Base-by-base conservation (phyloP, 176 grass and related monocot species). In the Olyra latifolia region DNA sequence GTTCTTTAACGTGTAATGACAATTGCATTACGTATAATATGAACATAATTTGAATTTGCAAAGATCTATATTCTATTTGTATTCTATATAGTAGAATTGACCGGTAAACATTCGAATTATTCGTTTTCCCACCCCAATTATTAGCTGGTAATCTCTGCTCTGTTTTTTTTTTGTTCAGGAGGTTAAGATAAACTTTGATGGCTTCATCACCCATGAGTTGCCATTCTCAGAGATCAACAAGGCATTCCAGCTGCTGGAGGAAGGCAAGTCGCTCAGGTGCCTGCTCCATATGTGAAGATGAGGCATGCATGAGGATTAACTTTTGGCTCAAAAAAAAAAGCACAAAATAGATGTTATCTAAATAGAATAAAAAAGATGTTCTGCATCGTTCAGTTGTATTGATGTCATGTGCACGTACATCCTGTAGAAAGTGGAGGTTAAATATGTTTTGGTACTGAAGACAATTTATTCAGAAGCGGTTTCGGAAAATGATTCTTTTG, bases 191-290 rank as follows among this genome's bases (percentile, higher is more conserved):
- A 98, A 95, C 69, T 83, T 98, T 0, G 90, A 91, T 84, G 95
- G 88, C 0, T 98, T 98, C 76, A 91, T 95, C 63, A 98, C 92
- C 6, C 95, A 98, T 7, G 87, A 93, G 80, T 79, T 98, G 85
- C 90, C 88, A 14, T 98, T 98, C 79, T 80, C 83, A 8, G 88
- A 98, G 61, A 98, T 98, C 39, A 89, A 91, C 44, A 66, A 93
- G 30, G 95, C 92, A 5, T 88, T 98, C 66, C 55, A 86, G 30
- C 29, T 98, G 60, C 78, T 98, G 17, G 63, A 87, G 72, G 88
- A 93, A 76, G 95, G 92, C 55, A 89, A 88, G 47, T 91, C 92
- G 2, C 79, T 98, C 1, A 89, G 95, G 80, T 95, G 95, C 59
- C 35, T 98, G 46, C 92, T 98, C 58, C 81, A 78, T 39, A 10